Conservation (phyloP, 495 filamentous ascomycete species). For the Aspergillus campestris region DNA sequence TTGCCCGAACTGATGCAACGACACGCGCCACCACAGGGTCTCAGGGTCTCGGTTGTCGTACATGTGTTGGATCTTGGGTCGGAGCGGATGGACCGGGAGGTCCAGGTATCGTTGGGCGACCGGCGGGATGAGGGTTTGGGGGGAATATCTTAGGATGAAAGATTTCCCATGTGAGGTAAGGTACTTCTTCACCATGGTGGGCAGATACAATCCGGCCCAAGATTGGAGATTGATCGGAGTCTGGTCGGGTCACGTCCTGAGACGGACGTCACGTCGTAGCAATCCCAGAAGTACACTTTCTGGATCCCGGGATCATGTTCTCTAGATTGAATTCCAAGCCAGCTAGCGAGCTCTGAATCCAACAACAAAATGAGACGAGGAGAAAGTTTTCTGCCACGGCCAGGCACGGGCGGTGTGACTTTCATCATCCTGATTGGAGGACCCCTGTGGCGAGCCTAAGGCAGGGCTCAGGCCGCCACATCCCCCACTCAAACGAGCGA, state of each 20-base stretch:
- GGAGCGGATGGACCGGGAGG: constrained; percentile 19
- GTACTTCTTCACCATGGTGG: constrained; percentile 11
- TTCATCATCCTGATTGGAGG: constrained; percentile 1
- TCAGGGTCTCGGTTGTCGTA: constrained; percentile 24
- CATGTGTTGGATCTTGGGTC: constrained; percentile 30
- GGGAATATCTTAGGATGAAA: constrained; percentile 18
- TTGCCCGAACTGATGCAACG: constrained; percentile 14
- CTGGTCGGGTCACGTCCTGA: too few relatives aligned
- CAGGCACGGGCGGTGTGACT: constrained; percentile 12
- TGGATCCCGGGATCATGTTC: too few relatives aligned
- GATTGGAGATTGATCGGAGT: too few relatives aligned
- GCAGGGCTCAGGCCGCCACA: constrained; percentile 15
- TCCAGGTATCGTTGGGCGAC: constrained; percentile 26
- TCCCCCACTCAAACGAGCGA: background rate
- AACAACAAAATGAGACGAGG: background rate
- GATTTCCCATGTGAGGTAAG: constrained; percentile 4
- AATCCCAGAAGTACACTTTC: too few relatives aligned
- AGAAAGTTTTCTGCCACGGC: background rate
- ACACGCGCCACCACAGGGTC: constrained; percentile 44
- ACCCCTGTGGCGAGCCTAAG: constrained; percentile 23
- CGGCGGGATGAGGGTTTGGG: constrained; percentile 14
- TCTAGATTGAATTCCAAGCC: too few relatives aligned
- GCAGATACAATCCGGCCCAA: background rate
- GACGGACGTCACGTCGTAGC: too few relatives aligned
- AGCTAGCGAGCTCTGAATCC: too few relatives aligned